Base-by-base conservation (phyloP, 352 stramenopile genomes). In the Globisporangium irregulare region DNA sequence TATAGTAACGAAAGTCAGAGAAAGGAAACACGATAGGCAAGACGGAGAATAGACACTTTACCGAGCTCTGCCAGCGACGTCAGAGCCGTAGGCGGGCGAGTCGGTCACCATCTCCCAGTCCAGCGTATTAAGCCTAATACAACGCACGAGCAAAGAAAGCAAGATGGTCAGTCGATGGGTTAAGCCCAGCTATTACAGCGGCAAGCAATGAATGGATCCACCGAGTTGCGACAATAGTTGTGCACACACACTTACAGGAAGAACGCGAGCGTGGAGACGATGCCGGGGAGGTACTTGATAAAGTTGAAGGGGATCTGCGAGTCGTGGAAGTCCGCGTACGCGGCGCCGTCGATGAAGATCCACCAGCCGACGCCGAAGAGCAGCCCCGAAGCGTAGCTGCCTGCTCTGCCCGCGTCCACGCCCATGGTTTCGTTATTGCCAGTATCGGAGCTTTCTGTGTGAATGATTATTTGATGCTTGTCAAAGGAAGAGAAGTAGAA, bases 91-190 rank as follows among this genome's bases (percentile, higher is more conserved):
- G 22, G 66, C 57, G 9, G 75, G 72, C 48, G 84, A 84, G 51
- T 87, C 75, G 29, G 69, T 78, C 2, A 90, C 59, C 80, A 90
- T 89, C 10, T 81, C 78, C 80, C 82, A 90, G 69, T 90, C 78
- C 15, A 90, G 71, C 34, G 80, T 86, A 36, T 90, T 90, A 7
- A 89, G 57, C 12, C 80, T 89, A 50, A 50, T 50, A 22, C 38
- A 15, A 46, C 38, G 38, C 38, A 46, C 14, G 38, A 46, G 59
- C 0, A n/a, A 9, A 50, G 48, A 43, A 51, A 36, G 48, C 56
- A 12, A 54, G 22, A 18, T n/a, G 24, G 6, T 59, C 12, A 59
- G 14, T 24, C 53, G 18, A 10, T 34, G 12, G 4, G 50, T 12
- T 10, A 38, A 10, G n/a, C 2, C 14, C 53, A 38, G 27, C 18